Conservation (phyloP, 2,329 filamentous ascomycete species). For the Colletotrichum falcatum region DNA sequence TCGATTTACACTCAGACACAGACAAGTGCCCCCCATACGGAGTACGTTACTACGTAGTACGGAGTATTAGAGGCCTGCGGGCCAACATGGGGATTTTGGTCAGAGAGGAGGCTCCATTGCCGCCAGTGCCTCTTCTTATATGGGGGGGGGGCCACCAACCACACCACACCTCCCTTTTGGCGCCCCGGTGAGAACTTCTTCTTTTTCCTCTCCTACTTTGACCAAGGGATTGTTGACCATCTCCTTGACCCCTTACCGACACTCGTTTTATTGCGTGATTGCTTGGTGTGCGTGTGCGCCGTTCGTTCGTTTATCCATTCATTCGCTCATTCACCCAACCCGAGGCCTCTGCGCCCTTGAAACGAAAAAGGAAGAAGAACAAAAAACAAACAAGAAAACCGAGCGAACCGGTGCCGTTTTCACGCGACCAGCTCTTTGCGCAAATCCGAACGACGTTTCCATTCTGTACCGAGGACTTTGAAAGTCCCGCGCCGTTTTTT, state of each 20-base stretch:
- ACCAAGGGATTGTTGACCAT: slow-evolving; percentile 40
- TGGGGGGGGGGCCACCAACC: slow-evolving; percentile 23
- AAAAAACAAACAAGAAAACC: neutral
- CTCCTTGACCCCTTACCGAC: slow-evolving; percentile 34
- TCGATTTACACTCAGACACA: slow-evolving; percentile 29
- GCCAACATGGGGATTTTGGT: slow-evolving; percentile 19
- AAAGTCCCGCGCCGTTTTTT: neutral
- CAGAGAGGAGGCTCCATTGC: slow-evolving; percentile 22
- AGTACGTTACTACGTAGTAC: too few species aligned
- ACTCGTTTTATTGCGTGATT: slow-evolving; percentile 23
- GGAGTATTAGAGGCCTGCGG: too few species aligned
- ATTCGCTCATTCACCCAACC: slow-evolving; percentile 36
- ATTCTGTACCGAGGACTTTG: slow-evolving; percentile 32
- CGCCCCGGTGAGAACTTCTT: neutral
- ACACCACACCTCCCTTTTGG: slow-evolving; percentile 20
- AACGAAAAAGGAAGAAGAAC: too few species aligned
- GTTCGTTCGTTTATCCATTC: slow-evolving; percentile 32
- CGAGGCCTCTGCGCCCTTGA: slow-evolving; percentile 17
- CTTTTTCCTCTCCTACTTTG: slow-evolving; percentile 21
- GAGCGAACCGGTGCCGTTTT: neutral
- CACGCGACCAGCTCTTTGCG: neutral
- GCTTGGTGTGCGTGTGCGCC: neutral
- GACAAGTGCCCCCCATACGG: too few species aligned
- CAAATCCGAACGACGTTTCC: slow-evolving; percentile 11
- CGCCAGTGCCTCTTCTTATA: slow-evolving; percentile 22